Percentiles rank a stretch among this genome's conserved stretches.
phyloP scores from a whole-genome alignment of 2,329 filamentous ascomycete species.

The Alternaria gansuensis region DNA sequence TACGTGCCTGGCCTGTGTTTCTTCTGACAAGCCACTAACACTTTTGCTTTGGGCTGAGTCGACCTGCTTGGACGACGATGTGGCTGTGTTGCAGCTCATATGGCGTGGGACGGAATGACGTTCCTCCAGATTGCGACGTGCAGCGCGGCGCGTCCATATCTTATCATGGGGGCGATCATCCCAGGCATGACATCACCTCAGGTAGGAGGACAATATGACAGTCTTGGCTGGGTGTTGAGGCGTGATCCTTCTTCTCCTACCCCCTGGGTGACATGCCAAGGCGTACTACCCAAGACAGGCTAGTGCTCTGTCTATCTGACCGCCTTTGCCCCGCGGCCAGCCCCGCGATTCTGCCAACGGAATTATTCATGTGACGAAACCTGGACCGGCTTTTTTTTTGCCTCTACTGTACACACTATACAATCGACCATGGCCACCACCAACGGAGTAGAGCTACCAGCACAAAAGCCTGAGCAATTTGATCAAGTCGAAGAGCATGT shows the following conservation, averaged over 20 bases:
- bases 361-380: constrained; percentile 17
- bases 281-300: neutral
- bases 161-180: constrained; percentile 24
- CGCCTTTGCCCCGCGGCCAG: constrained; percentile 21
- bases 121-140: constrained; percentile 32
- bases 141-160: constrained; percentile 25
- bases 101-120: constrained; percentile 12
- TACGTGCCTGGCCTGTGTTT: constrained; percentile 38
- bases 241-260: neutral
- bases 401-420: neutral
- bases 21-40: constrained; percentile 41
- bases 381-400: neutral
- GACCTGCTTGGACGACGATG: neutral
- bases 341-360: constrained; percentile 27
- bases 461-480: constrained; percentile 17
- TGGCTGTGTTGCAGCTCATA: constrained; percentile 16
- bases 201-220: neutral
- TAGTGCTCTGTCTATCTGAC: neutral
- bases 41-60: constrained; percentile 31
- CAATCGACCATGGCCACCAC: constrained; percentile 29
- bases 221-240: constrained; percentile 1
- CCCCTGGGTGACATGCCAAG: constrained; percentile 9
- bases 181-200: constrained; percentile 31
- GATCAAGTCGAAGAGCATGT: constrained; percentile 17
- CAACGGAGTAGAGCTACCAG: constrained; percentile 14